These are phyloP conservation scores for Falciphora oryzae DNA, from an alignment of 2,329 filamentous ascomycete genomes.

Conservation along the genomic window DNA sequence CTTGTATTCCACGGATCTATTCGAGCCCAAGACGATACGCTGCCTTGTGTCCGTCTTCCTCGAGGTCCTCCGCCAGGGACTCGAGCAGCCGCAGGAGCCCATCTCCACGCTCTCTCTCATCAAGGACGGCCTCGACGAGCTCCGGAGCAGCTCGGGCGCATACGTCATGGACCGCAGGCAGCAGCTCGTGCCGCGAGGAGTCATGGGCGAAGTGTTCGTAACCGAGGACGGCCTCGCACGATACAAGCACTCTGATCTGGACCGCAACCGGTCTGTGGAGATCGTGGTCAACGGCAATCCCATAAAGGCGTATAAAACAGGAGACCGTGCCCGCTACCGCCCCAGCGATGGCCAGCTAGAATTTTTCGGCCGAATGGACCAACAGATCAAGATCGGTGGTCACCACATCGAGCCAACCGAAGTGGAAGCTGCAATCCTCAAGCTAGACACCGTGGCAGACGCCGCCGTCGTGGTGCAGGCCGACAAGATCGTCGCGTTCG, in stretches of 20 bases:
- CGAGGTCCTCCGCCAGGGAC: background rate
- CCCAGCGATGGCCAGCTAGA: conserved; percentile 12
- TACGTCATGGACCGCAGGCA: conserved; percentile 34
- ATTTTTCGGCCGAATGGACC: conserved; percentile 14
- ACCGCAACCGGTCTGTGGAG: background rate
- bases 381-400: conserved; percentile 15
- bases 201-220: conserved; percentile 34
- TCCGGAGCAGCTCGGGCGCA: conserved; percentile 13
- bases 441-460: background rate
- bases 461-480: background rate
- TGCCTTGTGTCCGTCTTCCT: background rate
- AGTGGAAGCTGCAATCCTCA: conserved; percentile 9
- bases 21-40: background rate
- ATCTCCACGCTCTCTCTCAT: background rate
- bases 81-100: background rate
- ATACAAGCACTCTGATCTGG: conserved; percentile 26
- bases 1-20: background rate
- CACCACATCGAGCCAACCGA: conserved; percentile 15
- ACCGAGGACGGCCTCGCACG: conserved; percentile 32
- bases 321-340: conserved; percentile 5
- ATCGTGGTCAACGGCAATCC: background rate
- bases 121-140: background rate
- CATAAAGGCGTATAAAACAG: conserved; percentile 10
- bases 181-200: conserved; percentile 25
- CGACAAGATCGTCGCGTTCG: background rate